Percentiles rank a stretch among this genome's conserved stretches.
These are phyloP conservation scores for Solanum chmielewskii DNA, from an alignment of 257 asterid genomes.

Conservation along the genomic window DNA sequence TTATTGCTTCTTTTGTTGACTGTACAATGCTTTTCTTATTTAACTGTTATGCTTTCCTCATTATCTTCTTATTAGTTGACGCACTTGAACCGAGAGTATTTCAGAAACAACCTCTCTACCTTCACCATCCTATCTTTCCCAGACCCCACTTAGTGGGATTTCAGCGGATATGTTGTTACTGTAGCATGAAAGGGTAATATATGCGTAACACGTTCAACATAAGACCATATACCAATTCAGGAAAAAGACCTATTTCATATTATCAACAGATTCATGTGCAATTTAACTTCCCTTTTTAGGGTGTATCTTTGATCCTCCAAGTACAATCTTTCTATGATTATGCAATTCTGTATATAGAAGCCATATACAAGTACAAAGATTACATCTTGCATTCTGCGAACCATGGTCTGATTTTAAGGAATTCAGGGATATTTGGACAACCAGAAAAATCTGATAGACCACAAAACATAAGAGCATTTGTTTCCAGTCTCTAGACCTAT, in stretches of 20 bases:
- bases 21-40: too few relatives aligned
- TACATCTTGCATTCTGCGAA: background rate
- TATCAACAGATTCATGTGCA: background rate
- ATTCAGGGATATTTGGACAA: background rate
- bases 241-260: background rate
- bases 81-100: too few relatives aligned
- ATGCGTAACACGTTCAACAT: background rate
- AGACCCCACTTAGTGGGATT: too few relatives aligned
- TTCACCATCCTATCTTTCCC: too few relatives aligned
- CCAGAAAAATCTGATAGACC: too few relatives aligned
- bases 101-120: too few relatives aligned
- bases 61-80: too few relatives aligned
- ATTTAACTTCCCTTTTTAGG: background rate
- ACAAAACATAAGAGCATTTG: background rate
- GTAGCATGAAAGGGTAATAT: background rate
- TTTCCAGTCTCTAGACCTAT: background rate
- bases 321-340: background rate
- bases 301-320: background rate
- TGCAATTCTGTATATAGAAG: background rate
- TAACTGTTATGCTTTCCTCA: too few relatives aligned
- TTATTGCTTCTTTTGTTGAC: too few relatives aligned
- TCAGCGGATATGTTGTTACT: too few relatives aligned
- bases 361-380: background rate
- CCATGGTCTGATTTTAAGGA: background rate
- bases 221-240: background rate